phyloP scores from a whole-genome alignment of 2,329 filamentous ascomycete genomes.

The Aspergillus fructus region DNA sequence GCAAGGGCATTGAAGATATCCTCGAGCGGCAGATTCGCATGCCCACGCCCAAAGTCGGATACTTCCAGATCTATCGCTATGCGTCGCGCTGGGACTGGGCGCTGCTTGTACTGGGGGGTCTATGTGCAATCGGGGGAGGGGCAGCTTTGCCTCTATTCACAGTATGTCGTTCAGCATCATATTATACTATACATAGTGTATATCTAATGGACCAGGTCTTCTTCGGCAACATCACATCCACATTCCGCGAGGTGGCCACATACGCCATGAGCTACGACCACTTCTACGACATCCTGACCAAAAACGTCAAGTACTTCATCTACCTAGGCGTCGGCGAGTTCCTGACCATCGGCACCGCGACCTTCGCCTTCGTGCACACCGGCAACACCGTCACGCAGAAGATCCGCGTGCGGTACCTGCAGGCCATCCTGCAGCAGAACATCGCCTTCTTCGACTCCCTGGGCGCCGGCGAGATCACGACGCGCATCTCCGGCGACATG shows the following conservation, averaged over 20 bases:
- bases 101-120: conserved; percentile 57
- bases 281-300: conserved; percentile 60
- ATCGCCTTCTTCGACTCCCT: conserved; percentile 90
- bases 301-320: conserved; percentile 74
- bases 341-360: conserved; percentile 69
- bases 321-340: conserved; percentile 80
- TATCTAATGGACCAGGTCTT: conserved; percentile 45
- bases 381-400: conserved; percentile 74
- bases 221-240: conserved; percentile 71
- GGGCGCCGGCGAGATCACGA: conserved; percentile 85
- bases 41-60: conserved; percentile 60
- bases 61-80: conserved; percentile 65
- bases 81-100: conserved; percentile 61
- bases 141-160: conserved; percentile 76
- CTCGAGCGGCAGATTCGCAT: conserved; percentile 65
- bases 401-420: conserved; percentile 76
- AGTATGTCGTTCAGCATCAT: conserved; percentile 33
- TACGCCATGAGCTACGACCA: conserved; percentile 46
- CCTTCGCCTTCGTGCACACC: conserved; percentile 82
- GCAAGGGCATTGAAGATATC: conserved; percentile 57
- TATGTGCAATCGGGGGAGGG: conserved; percentile 68
- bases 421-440: conserved; percentile 78
- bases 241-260: conserved; percentile 65
- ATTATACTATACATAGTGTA: no score
- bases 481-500: conserved; percentile 85